Evolutionary conservation across 495 filamentous ascomycete species (phyloP), one percentile per base, ranked within the genome.

Genomic region (Paragyromitra xinjiangensis): DNA sequence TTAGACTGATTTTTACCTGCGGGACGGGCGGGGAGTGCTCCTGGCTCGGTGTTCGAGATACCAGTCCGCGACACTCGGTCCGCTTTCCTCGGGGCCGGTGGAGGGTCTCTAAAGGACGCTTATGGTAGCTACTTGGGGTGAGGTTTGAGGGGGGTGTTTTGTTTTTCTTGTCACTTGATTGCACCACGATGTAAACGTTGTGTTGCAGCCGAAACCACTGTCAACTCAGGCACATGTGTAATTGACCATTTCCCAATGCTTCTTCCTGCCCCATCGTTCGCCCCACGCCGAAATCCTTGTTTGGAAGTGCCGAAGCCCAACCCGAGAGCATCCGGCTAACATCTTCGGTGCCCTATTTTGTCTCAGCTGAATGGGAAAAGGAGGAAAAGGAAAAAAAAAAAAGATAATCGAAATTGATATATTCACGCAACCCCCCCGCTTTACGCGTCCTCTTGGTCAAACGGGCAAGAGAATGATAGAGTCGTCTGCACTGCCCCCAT

Each of bases 371-470:
- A 48, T 45, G 16, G 14, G 16, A 16, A 48, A 34, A 34, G 29
- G 4, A 34, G 4, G 3, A 34, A 34, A 34, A 34, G 29, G 19
- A 22, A 0, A 14, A 26, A 56, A 29, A 56, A 45, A 62, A 69
- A 69, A 63, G 24, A 37, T 24, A 50, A 65, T 51, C 74, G 61
- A 73, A 66, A 44, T 55, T 12, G 44, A 48, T 39, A 71, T 69
- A 69, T 69, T 73, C 69, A 64, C 73, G 39, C 73, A 76, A 26
- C 51, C 51, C 61, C 73, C 69, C 73, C 73, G 74, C 74, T 73
- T 77, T 77, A 50, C 19, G 26, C 59, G 59, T 59, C 12, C 65
- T 37, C 48, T 55, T 69, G 58, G 39, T 72, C 45, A 48, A 55
- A 69, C 16, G 64, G 29, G 45, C 14, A 45, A 56, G 45, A 62